Conservation (phyloP, 768 basidiomycete genomes). For the Boletus barrowsii region DNA sequence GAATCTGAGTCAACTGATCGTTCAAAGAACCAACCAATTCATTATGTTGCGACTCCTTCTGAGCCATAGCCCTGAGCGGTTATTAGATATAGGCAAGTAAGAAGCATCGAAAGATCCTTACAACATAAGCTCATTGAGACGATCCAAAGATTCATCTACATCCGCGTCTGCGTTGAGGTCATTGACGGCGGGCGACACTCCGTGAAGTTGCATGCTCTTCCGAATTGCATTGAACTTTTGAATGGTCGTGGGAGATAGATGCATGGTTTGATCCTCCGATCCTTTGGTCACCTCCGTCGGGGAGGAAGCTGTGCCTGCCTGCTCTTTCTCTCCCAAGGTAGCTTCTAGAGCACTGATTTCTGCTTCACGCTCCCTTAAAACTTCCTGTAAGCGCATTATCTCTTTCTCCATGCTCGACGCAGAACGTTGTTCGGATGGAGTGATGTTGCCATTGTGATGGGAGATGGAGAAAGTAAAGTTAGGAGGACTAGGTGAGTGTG, state of each 20-base stretch:
- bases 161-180: slow-evolving; percentile 35
- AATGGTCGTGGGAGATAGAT: slow-evolving; percentile 68
- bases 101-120: slow-evolving; percentile 38
- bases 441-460: slow-evolving; percentile 28
- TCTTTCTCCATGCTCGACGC: slow-evolving; percentile 87
- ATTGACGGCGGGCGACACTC: slow-evolving; percentile 31
- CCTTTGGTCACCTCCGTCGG: slow-evolving; percentile 5
- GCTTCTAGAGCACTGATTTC: slow-evolving; percentile 79
- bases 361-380: slow-evolving; percentile 85
- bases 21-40: slow-evolving; percentile 75
- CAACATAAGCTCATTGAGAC: slow-evolving; percentile 92
- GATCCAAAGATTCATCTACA: slow-evolving; percentile 68
- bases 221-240: slow-evolving; percentile 75
- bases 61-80: slow-evolving; percentile 82
- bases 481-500: slow-evolving; percentile 57
- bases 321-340: slow-evolving; percentile 41
- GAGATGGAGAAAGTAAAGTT: slow-evolving; percentile 59
- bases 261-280: slow-evolving; percentile 28
- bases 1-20: slow-evolving; percentile 61
- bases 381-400: slow-evolving; percentile 92
- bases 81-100: slow-evolving; percentile 6
- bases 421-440: slow-evolving; percentile 60
- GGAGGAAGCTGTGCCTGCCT: neutral
- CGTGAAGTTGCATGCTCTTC: slow-evolving; percentile 56
- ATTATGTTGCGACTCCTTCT: slow-evolving; percentile 89